These are phyloP conservation scores for Kurtzmaniella quercitrusa DNA, from an alignment of 1,139 yeast genomes.

Conservation along the genomic window DNA sequence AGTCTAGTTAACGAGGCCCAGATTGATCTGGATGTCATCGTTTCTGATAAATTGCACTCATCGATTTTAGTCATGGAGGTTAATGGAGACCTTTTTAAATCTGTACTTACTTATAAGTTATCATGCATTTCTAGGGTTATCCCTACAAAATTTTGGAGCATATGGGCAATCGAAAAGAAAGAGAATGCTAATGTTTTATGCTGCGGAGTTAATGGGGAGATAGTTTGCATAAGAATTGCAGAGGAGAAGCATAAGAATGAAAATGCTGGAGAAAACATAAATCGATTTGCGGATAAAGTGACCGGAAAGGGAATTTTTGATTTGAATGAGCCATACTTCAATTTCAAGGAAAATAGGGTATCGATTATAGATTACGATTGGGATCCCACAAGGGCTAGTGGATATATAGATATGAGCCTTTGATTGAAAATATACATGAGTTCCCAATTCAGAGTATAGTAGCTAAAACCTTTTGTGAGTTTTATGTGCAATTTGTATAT, in stretches of 20 bases:
- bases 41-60: constrained; percentile 43
- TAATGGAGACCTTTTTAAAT: constrained; percentile 6
- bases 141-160: constrained; percentile 23
- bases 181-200: constrained; percentile 22
- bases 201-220: constrained; percentile 50
- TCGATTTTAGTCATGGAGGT: constrained; percentile 26
- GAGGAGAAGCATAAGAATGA: neutral
- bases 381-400: constrained; percentile 14
- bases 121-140: constrained; percentile 43
- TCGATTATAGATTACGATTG: constrained; percentile 34
- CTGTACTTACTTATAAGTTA: constrained; percentile 17
- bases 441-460: no score
- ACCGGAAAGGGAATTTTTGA: constrained; percentile 40
- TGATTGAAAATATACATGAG: no score
- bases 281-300: constrained; percentile 34
- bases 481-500: no score
- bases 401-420: constrained; percentile 1
- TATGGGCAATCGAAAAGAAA: constrained; percentile 25
- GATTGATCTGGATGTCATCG: constrained; percentile 22
- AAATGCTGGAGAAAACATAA: constrained; percentile 18
- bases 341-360: constrained; percentile 23
- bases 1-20: constrained; percentile 36
- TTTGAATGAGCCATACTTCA: constrained; percentile 35
- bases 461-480: no score
- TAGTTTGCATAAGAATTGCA: constrained; percentile 17